These are phyloP conservation scores for Spergularia azorica DNA, from an alignment of 179 eudicot species.

Conservation along the genomic window DNA sequence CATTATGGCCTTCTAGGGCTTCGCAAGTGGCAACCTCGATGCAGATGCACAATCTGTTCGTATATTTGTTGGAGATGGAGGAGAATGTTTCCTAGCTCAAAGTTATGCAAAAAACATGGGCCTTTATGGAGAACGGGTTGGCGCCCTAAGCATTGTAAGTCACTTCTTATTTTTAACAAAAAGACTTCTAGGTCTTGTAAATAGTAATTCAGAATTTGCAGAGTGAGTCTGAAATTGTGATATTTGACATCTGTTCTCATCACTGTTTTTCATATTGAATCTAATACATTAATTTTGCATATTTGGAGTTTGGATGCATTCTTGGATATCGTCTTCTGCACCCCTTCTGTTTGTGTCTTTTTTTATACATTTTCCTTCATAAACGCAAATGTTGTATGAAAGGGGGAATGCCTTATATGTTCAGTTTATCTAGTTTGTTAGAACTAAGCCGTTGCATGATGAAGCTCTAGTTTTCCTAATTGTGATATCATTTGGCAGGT, in stretches of 20 bases:
- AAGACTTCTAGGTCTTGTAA: background rate
- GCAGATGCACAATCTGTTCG: slow-evolving; percentile 53
- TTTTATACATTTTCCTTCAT: no score
- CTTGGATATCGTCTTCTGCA: no score
- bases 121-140: slow-evolving; percentile 60
- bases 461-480: background rate
- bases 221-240: background rate
- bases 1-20: slow-evolving; percentile 34
- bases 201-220: background rate
- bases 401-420: background rate
- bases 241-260: background rate
- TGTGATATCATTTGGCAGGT: slow-evolving; percentile 31
- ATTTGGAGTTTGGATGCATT: no score
- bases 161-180: background rate
- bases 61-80: slow-evolving; percentile 56
- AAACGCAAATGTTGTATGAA: no score
- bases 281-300: no score
- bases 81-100: slow-evolving; percentile 51
- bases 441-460: background rate
- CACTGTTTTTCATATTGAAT: no score
- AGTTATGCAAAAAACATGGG: slow-evolving; percentile 60
- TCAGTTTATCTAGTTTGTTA: background rate
- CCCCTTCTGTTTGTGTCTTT: no score
- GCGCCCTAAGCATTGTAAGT: slow-evolving; percentile 59
- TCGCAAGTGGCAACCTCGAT: slow-evolving; percentile 58